Evolutionary conservation across 768 basidiomycete species (phyloP).

Genomic region (Nidularia sp.): DNA sequence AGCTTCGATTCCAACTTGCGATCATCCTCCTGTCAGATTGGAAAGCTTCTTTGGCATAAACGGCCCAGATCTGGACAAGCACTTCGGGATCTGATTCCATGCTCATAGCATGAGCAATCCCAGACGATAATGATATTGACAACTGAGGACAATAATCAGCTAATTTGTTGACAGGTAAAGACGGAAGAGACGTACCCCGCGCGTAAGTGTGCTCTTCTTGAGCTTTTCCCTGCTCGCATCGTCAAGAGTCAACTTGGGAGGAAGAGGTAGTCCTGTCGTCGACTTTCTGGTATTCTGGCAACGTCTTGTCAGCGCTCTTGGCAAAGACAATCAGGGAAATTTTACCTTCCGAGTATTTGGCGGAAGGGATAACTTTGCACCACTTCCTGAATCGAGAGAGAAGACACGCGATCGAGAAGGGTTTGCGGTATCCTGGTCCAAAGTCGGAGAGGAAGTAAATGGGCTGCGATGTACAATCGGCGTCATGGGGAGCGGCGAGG

Average conservation of each 20-base stretch:
- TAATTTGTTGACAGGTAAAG: neutral
- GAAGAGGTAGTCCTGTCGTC: neutral
- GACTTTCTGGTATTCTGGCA: constrained; percentile 1
- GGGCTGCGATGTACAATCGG: neutral
- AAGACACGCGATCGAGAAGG: no score
- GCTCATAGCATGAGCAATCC: neutral
- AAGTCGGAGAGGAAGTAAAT: neutral
- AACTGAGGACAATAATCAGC: neutral
- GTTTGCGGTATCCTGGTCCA: no score
- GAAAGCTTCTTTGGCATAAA: constrained; percentile 5
- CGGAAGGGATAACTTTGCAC: neutral
- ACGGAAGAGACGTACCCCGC: neutral
- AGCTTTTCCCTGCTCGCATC: neutral
- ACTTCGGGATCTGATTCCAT: constrained; percentile 2
- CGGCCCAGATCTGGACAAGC: neutral
- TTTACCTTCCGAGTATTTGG: neutral
- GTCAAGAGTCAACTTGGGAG: neutral
- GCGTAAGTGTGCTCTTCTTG: neutral
- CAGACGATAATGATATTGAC: neutral
- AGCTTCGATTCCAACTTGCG: constrained; percentile 3
- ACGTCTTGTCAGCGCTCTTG: neutral
- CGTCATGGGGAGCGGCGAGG: neutral
- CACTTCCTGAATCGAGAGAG: no score
- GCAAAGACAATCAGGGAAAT: neutral
- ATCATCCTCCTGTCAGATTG: constrained; percentile 5